A percentile compares a stretch with the other conserved stretches of the same genome.
Conservation (phyloP, 371 early-diverging fungal species). For the Mycotypha africana region DNA sequence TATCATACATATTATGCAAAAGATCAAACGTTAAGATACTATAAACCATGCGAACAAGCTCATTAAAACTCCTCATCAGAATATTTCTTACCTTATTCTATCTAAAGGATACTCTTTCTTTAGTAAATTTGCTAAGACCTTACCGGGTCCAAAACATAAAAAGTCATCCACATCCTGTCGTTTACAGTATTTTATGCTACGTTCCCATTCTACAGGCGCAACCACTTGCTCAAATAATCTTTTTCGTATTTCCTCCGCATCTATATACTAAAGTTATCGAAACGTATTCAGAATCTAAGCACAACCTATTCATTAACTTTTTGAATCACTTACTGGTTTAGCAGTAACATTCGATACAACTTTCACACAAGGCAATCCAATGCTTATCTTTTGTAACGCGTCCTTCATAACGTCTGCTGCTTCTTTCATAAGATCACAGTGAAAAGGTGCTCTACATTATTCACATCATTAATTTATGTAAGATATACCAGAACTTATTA, state of each 20-base stretch:
- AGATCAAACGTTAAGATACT: too few species aligned
- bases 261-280: slow-evolving; percentile 30
- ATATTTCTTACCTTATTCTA: slow-evolving; percentile 43
- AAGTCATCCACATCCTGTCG: slow-evolving; percentile 75
- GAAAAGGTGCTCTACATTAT: slow-evolving; percentile 86
- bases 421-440: slow-evolving; percentile 84
- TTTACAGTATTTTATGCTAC: slow-evolving; percentile 76
- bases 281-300: too few species aligned
- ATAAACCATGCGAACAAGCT: too few species aligned
- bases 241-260: slow-evolving; percentile 59
- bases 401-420: slow-evolving; percentile 75
- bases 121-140: slow-evolving; percentile 82
- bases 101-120: slow-evolving; percentile 86
- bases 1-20: background rate
- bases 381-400: slow-evolving; percentile 59
- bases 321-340: slow-evolving; percentile 74
- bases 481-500: too few species aligned
- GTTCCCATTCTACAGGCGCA: slow-evolving; percentile 86
- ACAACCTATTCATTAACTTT: background rate
- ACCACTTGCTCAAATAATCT: slow-evolving; percentile 76
- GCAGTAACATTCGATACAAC: slow-evolving; percentile 93
- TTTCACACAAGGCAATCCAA: slow-evolving; percentile 63
- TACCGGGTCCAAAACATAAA: slow-evolving; percentile 83
- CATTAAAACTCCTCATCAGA: too few species aligned
- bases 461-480: too few species aligned